A percentile compares a stretch with the other conserved stretches of the same genome.
Conservation (phyloP, 768 basidiomycete species). For the Leucogyrophana mollusca region DNA sequence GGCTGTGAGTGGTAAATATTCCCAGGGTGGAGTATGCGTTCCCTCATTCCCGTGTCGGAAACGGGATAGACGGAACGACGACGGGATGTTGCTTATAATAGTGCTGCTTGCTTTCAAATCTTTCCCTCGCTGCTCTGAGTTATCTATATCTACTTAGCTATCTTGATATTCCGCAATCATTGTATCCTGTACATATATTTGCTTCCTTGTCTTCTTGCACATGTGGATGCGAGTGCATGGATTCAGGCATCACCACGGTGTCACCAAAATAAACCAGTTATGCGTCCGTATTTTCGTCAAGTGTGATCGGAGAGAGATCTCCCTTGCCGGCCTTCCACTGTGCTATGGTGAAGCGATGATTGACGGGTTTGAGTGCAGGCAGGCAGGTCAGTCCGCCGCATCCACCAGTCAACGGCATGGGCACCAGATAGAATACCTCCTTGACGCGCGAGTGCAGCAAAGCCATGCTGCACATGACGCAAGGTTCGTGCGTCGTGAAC, state of each 20-base stretch:
- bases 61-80: neutral
- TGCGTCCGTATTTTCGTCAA: slow-evolving; percentile 28
- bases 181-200: no score
- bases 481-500: slow-evolving; percentile 95
- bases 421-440: slow-evolving; percentile 72
- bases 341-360: slow-evolving; percentile 81
- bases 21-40: neutral
- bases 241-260: no score
- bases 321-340: slow-evolving; percentile 49
- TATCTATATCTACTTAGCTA: no score
- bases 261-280: no score
- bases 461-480: slow-evolving; percentile 98
- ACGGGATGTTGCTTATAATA: slow-evolving; percentile 2
- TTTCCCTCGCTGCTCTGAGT: neutral
- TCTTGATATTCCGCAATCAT: no score
- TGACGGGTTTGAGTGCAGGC: slow-evolving; percentile 80
- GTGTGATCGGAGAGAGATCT: slow-evolving; percentile 1
- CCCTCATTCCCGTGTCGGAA: neutral
- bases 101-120: slow-evolving; percentile 1
- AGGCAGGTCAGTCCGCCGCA: slow-evolving; percentile 78
- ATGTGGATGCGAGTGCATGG: no score
- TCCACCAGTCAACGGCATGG: slow-evolving; percentile 81
- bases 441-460: slow-evolving; percentile 92
- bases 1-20: slow-evolving; percentile 12
- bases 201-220: no score